phyloP scores from a whole-genome alignment of 2,329 filamentous ascomycete species.

The Hypocreales sp. region DNA sequence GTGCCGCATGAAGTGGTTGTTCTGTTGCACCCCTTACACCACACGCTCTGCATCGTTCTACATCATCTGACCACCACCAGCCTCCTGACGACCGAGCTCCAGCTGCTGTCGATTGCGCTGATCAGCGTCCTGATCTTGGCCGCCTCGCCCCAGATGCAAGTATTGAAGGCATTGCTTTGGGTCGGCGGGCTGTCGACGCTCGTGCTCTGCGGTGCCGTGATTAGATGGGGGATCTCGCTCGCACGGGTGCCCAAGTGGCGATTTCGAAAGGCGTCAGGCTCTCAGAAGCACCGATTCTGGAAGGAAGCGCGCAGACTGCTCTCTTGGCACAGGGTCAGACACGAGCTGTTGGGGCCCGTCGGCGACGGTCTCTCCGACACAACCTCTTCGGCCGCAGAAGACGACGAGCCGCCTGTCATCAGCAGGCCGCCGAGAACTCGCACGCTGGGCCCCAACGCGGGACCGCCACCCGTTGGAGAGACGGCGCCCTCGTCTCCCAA shows the following conservation, averaged over 20 bases:
- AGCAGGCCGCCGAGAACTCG: constrained; percentile 11
- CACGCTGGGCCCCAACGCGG: constrained; percentile 12
- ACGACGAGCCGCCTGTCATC: constrained; percentile 7
- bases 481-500: constrained; percentile 7
- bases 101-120: constrained; percentile 68
- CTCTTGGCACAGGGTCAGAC: constrained; percentile 31
- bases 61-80: constrained; percentile 79
- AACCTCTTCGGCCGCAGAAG: constrained; percentile 15
- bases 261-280: constrained; percentile 43
- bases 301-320: constrained; percentile 24
- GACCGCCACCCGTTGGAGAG: constrained; percentile 5
- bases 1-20: constrained; percentile 43
- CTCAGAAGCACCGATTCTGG: constrained; percentile 18
- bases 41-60: constrained; percentile 56
- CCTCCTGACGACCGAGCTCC: constrained; percentile 71
- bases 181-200: constrained; percentile 65
- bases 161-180: constrained; percentile 77
- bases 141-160: constrained; percentile 65
- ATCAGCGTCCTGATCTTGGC: constrained; percentile 71
- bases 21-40: constrained; percentile 70
- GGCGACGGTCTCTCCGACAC: constrained; percentile 17
- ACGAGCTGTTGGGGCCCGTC: constrained; percentile 17
- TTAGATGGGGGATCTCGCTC: constrained; percentile 71
- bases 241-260: constrained; percentile 87
- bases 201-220: constrained; percentile 54